Evolutionary conservation across 495 filamentous ascomycete species (phyloP), one percentile per base, ranked within the genome.

Genomic region (Aspergillus cavernicola): DNA sequence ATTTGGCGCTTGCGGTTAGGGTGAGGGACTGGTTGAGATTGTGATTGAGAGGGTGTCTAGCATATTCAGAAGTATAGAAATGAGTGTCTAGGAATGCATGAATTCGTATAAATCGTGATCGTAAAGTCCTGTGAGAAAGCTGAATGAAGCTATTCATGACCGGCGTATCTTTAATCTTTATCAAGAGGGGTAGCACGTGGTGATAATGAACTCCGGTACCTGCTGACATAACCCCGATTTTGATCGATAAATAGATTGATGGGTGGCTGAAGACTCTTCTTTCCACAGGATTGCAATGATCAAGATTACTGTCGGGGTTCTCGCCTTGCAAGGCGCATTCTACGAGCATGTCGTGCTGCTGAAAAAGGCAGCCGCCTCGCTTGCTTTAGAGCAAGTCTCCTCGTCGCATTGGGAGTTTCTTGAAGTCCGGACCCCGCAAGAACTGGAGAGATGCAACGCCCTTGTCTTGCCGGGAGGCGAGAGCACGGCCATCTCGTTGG

Each of bases 251-350:
- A 50, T 39, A 26, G 6, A 31, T 20, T 8, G 5, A 38, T 45
- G n/a, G 18, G 3, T 26, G 52, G 52, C 48, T 37, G 48, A 50
- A 20, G 16, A 22, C 22, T 16, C 28, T 20, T n/a, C 18, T 39
- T 5, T 39, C 22, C 4, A 18, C 20, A 50, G 22, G 32, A 15
- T 16, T 38, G 38, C 42, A 56, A 74, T 74, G 70, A 53, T 55
- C n/a, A 38, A 32, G 28, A 47, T 86, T 58, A 89, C 87, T 7
- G 80, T 95, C 32, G 90, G 90, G 52, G 89, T 95, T 20, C 82
- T 96, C 48, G 93, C 93, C 52, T 80, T 98, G 12, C 93, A 98
- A 70, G 93, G 93, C 58, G 92, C 93, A 36, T 97, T 97, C 63
- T 75, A 80, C 63, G 93, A 98, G 65, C 93, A 98, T 72, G 61